These are phyloP conservation scores for Hippophae tibetana DNA, from an alignment of 306 rosid genomes.

Conservation along the genomic window DNA sequence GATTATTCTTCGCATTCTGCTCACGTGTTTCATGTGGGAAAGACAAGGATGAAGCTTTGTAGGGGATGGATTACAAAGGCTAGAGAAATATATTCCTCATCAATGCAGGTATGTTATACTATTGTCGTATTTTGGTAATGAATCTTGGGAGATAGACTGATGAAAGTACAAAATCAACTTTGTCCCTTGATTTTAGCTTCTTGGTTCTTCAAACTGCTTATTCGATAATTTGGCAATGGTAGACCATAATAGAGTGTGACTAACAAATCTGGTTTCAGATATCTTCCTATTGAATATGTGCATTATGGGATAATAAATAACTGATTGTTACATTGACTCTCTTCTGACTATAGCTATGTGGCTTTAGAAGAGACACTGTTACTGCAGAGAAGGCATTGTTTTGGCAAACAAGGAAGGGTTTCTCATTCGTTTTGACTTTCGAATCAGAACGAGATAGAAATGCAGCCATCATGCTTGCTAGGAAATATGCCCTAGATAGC, in stretches of 20 bases:
- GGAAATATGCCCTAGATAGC: slow-evolving; percentile 87
- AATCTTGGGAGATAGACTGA: no score
- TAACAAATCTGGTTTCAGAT: no score
- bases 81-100: slow-evolving; percentile 78
- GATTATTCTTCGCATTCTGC: slow-evolving; percentile 72
- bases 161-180: no score
- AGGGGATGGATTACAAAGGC: slow-evolving; percentile 99
- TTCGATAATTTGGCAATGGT: no score
- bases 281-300: background rate
- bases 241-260: no score
- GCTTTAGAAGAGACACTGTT: slow-evolving; percentile 47
- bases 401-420: slow-evolving; percentile 94
- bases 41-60: slow-evolving; percentile 83
- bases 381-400: slow-evolving; percentile 59
- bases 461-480: slow-evolving; percentile 66
- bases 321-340: slow-evolving; percentile 12
- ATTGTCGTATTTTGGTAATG: no score
- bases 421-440: slow-evolving; percentile 63
- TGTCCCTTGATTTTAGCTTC: background rate
- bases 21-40: slow-evolving; percentile 83
- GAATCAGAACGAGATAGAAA: slow-evolving; percentile 87
- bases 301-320: background rate
- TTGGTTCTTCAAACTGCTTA: background rate
- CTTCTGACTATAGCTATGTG: slow-evolving; percentile 50
- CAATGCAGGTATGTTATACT: slow-evolving; percentile 63